phyloP scores from a whole-genome alignment of 331 rosid genomes.

The Malus hybrid region DNA sequence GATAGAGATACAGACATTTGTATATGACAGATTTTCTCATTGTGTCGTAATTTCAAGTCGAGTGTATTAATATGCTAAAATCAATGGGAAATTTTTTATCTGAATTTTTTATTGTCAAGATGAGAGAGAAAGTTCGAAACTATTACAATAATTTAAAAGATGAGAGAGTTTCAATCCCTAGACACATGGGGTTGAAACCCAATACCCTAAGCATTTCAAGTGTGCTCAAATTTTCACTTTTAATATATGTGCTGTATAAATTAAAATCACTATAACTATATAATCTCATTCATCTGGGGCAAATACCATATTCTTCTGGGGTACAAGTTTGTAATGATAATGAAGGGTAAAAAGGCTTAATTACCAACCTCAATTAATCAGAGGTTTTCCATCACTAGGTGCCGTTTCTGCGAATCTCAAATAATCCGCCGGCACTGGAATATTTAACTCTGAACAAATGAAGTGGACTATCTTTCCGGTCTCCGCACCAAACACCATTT shows the following conservation, averaged over 20 bases:
- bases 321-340: neutral
- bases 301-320: too few relatives aligned
- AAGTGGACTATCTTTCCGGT: conserved; percentile 58
- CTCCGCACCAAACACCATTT: conserved; percentile 66
- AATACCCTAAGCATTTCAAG: neutral
- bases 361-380: conserved; percentile 49
- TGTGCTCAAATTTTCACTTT: neutral
- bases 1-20: neutral
- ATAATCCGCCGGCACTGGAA: conserved; percentile 73
- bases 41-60: neutral
- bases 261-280: neutral
- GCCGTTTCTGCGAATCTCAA: conserved; percentile 21
- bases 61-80: neutral
- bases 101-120: too few relatives aligned
- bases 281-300: neutral
- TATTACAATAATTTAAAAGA: too few relatives aligned
- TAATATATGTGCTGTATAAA: neutral
- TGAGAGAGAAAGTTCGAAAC: too few relatives aligned
- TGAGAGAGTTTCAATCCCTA: too few relatives aligned
- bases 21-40: neutral
- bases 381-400: conserved; percentile 32
- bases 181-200: too few relatives aligned
- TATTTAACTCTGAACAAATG: conserved; percentile 80
- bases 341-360: neutral
- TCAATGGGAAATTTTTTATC: too few relatives aligned